Evolutionary conservation across 2,329 filamentous ascomycete species (phyloP).

Genomic region (Orbilia oligospora): DNA sequence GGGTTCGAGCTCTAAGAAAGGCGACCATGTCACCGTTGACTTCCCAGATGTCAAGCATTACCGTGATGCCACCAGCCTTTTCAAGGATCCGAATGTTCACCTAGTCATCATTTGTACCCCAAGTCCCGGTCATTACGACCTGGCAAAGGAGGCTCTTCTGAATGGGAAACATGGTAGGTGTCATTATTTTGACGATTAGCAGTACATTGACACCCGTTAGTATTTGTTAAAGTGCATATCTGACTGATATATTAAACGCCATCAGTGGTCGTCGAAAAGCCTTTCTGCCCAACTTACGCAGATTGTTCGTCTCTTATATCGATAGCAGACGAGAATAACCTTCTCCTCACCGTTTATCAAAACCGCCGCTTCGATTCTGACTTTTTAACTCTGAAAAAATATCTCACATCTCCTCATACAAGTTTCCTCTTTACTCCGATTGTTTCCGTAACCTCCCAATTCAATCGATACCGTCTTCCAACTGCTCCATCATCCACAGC

Average conservation of each 20-base stretch:
- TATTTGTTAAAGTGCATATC: background rate
- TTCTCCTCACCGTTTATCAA: constrained; percentile 67
- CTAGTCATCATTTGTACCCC: constrained; percentile 66
- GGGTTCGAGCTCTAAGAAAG: constrained; percentile 35
- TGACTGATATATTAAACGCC: constrained; percentile 10
- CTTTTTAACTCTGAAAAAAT: constrained; percentile 66
- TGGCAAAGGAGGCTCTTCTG: constrained; percentile 65
- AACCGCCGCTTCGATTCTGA: constrained; percentile 67
- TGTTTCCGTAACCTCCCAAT: constrained; percentile 62
- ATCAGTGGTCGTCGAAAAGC: constrained; percentile 67
- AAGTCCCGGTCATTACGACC: constrained; percentile 65
- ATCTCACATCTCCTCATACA: constrained; percentile 56
- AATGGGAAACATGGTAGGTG: constrained; percentile 67
- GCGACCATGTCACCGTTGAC: constrained; percentile 70
- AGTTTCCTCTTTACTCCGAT: constrained; percentile 60
- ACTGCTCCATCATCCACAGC: constrained; percentile 36
- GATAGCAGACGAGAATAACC: constrained; percentile 64
- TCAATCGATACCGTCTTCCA: constrained; percentile 63
- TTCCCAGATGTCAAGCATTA: constrained; percentile 68
- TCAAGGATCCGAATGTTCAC: constrained; percentile 65
- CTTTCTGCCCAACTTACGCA: constrained; percentile 65
- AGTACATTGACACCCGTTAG: background rate
- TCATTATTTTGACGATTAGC: background rate
- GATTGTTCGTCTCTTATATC: constrained; percentile 66
- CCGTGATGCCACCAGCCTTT: constrained; percentile 65